Evolutionary conservation across 176 grass and related monocot species (phyloP).

Genomic region (Cenchrus purpureus): DNA sequence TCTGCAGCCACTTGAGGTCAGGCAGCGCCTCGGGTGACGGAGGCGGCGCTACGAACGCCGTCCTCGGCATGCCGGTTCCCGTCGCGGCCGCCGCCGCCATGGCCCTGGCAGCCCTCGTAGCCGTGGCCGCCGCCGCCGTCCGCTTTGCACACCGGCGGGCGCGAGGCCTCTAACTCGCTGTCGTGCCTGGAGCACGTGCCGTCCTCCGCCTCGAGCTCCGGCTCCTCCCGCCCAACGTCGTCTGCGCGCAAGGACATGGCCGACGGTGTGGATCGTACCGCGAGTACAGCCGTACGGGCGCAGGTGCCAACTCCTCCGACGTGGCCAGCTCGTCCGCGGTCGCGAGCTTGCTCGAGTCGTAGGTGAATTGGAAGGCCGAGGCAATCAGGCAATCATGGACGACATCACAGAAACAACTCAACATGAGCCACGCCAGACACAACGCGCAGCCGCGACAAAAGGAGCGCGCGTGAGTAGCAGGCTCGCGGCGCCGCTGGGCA

Average conservation of each 20-base stretch:
- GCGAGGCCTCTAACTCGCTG: not conserved
- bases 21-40: not conserved
- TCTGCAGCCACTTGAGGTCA: too few species aligned
- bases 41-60: not conserved
- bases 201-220: conserved; percentile 19
- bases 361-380: conserved; percentile 30
- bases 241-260: conserved; percentile 51
- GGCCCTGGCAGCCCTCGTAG: conserved; percentile 30
- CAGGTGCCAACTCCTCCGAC: conserved; percentile 28
- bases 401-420: too few species aligned
- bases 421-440: too few species aligned
- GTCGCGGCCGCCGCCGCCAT: conserved; percentile 28
- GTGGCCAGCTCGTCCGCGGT: conserved; percentile 47
- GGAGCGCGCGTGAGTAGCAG: too few species aligned
- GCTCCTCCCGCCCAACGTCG: conserved; percentile 50
- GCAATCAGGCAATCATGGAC: not conserved
- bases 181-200: conserved; percentile 58
- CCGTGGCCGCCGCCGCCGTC: conserved; percentile 3
- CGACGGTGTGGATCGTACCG: conserved; percentile 4
- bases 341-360: conserved; percentile 50
- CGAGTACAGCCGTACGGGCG: not conserved
- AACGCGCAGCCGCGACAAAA: too few species aligned
- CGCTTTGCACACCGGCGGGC: conserved; percentile 38
- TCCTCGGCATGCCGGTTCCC: conserved; percentile 40
- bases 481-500: too few species aligned